Evolutionary conservation across 2,329 filamentous ascomycete genomes (phyloP).

Genomic region (Cephalotrichum gorgonifer): DNA sequence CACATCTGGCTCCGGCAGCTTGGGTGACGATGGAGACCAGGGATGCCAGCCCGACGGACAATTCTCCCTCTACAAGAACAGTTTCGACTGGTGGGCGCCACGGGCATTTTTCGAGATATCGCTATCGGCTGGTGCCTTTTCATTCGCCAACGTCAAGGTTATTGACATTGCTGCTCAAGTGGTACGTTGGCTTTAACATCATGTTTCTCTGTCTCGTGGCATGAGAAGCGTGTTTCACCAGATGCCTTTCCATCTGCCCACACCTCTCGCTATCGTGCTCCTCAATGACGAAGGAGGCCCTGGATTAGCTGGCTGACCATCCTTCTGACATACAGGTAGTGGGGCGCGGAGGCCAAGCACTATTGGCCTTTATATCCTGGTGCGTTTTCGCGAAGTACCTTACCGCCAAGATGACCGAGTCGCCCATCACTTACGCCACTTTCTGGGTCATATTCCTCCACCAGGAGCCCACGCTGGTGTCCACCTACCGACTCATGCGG

Average conservation of each 20-base stretch:
- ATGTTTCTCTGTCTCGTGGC: too few species aligned
- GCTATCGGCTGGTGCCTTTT: constrained; percentile 11
- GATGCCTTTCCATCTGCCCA: background rate
- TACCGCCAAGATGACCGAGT: constrained; percentile 13
- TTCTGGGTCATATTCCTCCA: constrained; percentile 15
- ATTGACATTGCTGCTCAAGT: constrained; percentile 18
- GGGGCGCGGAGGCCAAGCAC: constrained; percentile 15
- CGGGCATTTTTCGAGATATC: constrained; percentile 7
- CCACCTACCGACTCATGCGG: constrained; percentile 9
- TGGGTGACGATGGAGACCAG: too few species aligned
- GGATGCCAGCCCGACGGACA: background rate
- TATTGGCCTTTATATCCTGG: constrained; percentile 17
- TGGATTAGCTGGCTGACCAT: background rate
- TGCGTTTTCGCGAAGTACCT: constrained; percentile 15
- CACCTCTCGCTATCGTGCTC: too few species aligned
- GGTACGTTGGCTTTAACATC: constrained; percentile 8
- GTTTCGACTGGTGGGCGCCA: background rate
- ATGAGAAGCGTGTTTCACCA: too few species aligned
- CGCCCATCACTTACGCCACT: constrained; percentile 15
- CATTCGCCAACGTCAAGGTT: constrained; percentile 15
- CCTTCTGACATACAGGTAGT: constrained; percentile 12
- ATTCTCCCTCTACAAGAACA: background rate
- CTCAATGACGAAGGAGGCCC: too few species aligned
- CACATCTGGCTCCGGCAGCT: too few species aligned
- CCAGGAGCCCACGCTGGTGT: constrained; percentile 10